Conservation (phyloP, 305 asterid species). For the Solanum chacoense region DNA sequence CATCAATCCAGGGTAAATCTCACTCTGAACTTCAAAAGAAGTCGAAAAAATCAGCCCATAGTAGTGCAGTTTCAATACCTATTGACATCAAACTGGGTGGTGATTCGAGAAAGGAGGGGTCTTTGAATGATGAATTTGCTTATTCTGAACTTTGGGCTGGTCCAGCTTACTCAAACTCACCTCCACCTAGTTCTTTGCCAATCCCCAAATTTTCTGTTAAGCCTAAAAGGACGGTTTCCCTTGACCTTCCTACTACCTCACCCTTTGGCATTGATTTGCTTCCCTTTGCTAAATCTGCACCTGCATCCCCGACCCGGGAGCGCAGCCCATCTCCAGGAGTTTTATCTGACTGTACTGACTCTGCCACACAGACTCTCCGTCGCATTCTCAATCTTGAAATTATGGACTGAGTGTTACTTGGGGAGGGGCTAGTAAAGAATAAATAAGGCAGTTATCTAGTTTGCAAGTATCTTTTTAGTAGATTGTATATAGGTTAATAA, state of each 20-base stretch:
- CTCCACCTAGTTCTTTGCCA: conserved; percentile 91
- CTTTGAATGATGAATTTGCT: conserved; percentile 20
- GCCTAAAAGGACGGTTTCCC: conserved; percentile 68
- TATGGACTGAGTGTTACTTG: conserved; percentile 29
- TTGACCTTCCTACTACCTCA: conserved; percentile 39
- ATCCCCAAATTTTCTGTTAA: conserved; percentile 65
- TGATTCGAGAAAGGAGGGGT: background rate
- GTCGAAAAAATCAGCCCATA: conserved; percentile 21
- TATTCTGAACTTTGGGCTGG: conserved; percentile 93
- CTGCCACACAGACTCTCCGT: conserved; percentile 76
- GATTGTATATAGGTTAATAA: conserved; percentile 36
- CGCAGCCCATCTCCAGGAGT: conserved; percentile 30
- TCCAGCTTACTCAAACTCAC: conserved; percentile 80
- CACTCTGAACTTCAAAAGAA: conserved; percentile 13
- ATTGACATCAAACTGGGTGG: conserved; percentile 17
- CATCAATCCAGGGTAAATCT: background rate
- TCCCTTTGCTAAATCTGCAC: conserved; percentile 64
- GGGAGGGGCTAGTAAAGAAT: conserved; percentile 19
- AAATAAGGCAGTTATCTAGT: conserved; percentile 22
- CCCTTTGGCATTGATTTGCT: conserved; percentile 39
- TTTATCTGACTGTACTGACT: conserved; percentile 38
- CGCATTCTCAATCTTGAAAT: conserved; percentile 92
- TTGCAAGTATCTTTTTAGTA: conserved; percentile 17
- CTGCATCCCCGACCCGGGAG: conserved; percentile 68
- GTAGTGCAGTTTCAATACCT: conserved; percentile 32